Base-by-base conservation (phyloP, 2,329 filamentous ascomycete species). In the Didymella keratinophila region DNA sequence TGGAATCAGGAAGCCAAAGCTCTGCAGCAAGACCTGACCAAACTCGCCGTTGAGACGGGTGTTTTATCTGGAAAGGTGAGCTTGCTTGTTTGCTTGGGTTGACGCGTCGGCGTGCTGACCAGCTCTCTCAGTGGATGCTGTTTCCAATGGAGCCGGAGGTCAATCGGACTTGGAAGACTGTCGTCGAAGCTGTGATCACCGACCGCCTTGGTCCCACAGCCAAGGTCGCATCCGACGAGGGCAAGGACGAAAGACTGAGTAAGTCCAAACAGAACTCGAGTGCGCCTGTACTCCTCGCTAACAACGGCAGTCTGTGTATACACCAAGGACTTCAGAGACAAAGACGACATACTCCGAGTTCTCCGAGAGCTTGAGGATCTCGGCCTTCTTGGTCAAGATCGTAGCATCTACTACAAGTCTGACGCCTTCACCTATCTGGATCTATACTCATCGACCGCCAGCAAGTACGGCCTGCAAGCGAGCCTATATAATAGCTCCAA, bases 401-500 rank as follows among this genome's bases (percentile, higher is more conserved):
- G 78, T 44, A 78, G 81, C 1, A 87, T 95, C 48, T 94, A 91
- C 73, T 96, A 96, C 79, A 96, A 96, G 71, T 85, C 84, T 66
- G 88, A 89, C 83, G 72, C 81, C 74, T 85, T 79, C 59, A 82
- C 80, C 0, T 71, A 79, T 39, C 71, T 82, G 16, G 69, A 75
- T n/a, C 73, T 82, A 18, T 73, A 74, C 39, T 73, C 73, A 4
- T 62, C 70, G 7, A 82, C 79, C 41, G 61, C 70, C 9, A 55
- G 61, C 9, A 54, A 66, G n/a, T 81, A 78, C 59, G 77, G 76
- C 8, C 63, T 82, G 7, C 69, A 71, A 56, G 79, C 79, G 11
- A 81, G 79, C 56, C 62, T 81, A 8, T 80, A 79, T 61, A 77
- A 72, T 16, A 81, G 79, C 44, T 73, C 71, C 27, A 76, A 77